Evolutionary conservation across 1,284 basidiomycete genomes (phyloP).

Genomic region (Ganoderma resinaceum): DNA sequence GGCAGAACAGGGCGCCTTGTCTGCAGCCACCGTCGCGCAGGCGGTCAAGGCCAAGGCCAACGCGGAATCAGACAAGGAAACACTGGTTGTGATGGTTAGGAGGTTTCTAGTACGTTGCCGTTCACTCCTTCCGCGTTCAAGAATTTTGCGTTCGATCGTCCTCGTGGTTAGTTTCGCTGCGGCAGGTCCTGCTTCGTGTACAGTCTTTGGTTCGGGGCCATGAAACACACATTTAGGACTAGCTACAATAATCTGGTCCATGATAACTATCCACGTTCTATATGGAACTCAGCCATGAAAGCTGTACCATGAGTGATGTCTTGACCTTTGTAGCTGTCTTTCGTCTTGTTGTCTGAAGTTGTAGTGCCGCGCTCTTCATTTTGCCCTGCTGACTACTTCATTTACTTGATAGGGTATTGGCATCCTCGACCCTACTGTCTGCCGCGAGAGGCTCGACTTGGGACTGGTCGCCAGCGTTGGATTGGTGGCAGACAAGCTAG

Average conservation of each 20-base stretch:
- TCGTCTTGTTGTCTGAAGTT: background rate
- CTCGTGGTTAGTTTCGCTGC: background rate
- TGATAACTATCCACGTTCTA: background rate
- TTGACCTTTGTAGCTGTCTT: background rate
- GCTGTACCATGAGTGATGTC: background rate
- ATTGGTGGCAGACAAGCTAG: slow-evolving; percentile 66
- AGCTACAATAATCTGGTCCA: too few species aligned
- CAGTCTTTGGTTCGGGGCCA: background rate
- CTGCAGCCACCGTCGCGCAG: slow-evolving; percentile 40
- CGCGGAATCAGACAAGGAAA: slow-evolving; percentile 68
- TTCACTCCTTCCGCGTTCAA: slow-evolving; percentile 15
- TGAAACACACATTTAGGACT: background rate
- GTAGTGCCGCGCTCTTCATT: too few species aligned
- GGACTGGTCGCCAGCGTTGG: slow-evolving; percentile 64
- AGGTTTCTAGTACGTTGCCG: slow-evolving; percentile 64
- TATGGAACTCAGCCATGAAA: background rate
- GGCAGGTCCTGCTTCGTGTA: background rate
- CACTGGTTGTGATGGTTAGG: slow-evolving; percentile 64
- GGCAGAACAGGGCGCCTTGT: slow-evolving; percentile 33
- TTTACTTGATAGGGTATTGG: slow-evolving; percentile 58
- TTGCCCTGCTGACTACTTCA: background rate
- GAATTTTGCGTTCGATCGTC: background rate
- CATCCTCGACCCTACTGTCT: slow-evolving; percentile 63
- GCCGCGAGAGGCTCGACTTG: slow-evolving; percentile 77
- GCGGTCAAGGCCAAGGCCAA: slow-evolving; percentile 55